Evolutionary conservation across 768 basidiomycete genomes (phyloP), one percentile per base, ranked within the genome.

Genomic region (Chalciporus piperatus): DNA sequence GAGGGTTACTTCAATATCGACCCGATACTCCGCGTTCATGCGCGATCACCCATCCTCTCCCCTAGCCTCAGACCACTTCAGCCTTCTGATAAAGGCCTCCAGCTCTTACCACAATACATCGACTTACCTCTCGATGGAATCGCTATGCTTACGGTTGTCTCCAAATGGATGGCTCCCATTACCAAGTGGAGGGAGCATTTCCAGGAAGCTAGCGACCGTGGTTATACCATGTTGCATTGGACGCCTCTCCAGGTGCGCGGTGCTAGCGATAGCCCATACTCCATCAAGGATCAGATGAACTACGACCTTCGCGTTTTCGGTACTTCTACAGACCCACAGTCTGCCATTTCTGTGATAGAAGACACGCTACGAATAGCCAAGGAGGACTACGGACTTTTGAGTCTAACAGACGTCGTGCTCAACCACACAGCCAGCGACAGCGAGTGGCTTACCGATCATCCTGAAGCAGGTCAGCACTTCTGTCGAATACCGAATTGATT

Each of bases 201-300:
- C 58, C 76, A 80, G 44, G 92, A 95, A 70, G 89, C 92, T 11
- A 82, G 84, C 47, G 79, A 90, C 47, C 77, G 96, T 43, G 96
- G 97, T 1, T 99, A 99, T 75, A 99, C 95, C 46, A 97, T 98
- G 92, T 74, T 99, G 39, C 97, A 99, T 65, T 99, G 89, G 76
- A 90, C 96, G 0, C 97, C 97, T 0, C 74, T 99, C 6, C 96
- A 99, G 70, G 87, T 90, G 65, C 77, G 95, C 30, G 97, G 97
- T 19, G 80, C 83, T 56, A 92, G 89, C 57, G 81, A 89, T 55
- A 94, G 91, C 59, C 97, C 97, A 0, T 99, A 98, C 70, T 95
- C 92, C 16, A 93, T 98, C 62, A 82, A 82, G 48, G 83, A 95
- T 65, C 97, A 99, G 72, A 73, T 84, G 48, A 79, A 72, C 37